These are phyloP conservation scores for Colletotrichum horii DNA, from an alignment of 2,329 filamentous ascomycete genomes.

Conservation along the genomic window DNA sequence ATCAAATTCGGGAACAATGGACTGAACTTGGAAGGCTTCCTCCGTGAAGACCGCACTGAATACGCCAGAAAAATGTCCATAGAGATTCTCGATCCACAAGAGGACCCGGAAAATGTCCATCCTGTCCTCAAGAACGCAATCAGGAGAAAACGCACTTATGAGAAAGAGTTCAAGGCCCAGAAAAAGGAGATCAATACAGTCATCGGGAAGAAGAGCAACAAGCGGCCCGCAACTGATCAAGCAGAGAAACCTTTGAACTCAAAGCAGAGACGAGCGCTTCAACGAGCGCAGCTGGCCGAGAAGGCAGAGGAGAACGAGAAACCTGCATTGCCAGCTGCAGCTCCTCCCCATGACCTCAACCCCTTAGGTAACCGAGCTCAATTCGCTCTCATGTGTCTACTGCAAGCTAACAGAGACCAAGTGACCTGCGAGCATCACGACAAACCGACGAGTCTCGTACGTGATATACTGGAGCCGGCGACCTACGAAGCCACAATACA, in stretches of 20 bases:
- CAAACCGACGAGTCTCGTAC: conserved; percentile 38
- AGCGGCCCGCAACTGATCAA: conserved; percentile 15
- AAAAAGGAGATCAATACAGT: conserved; percentile 37
- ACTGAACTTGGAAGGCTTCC: conserved; percentile 70
- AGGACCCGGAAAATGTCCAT: conserved; percentile 48
- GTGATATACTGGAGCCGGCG: conserved; percentile 43
- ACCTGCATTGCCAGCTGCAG: conserved; percentile 28
- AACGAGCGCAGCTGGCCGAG: background rate
- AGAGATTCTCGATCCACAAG: conserved; percentile 47
- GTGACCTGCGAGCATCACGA: conserved; percentile 52
- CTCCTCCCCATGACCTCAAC: conserved; percentile 33
- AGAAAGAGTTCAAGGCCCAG: conserved; percentile 48
- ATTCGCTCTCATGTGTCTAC: background rate
- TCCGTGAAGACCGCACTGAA: conserved; percentile 64
- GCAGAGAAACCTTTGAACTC: conserved; percentile 24
- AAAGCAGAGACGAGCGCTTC: conserved; percentile 24
- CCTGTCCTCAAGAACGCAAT: conserved; percentile 61
- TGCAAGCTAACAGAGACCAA: conserved; percentile 23
- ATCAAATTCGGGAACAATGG: conserved; percentile 62
- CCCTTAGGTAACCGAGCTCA: conserved; percentile 27
- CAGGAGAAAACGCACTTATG: conserved; percentile 69
- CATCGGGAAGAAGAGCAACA: conserved; percentile 23
- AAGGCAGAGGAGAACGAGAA: conserved; percentile 26
- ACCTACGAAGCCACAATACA: conserved; percentile 49
- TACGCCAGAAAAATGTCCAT: conserved; percentile 60